Evolutionary conservation across 2,329 filamentous ascomycete genomes (phyloP).

Genomic region (Teratosphaeria pseudoeucalypti): DNA sequence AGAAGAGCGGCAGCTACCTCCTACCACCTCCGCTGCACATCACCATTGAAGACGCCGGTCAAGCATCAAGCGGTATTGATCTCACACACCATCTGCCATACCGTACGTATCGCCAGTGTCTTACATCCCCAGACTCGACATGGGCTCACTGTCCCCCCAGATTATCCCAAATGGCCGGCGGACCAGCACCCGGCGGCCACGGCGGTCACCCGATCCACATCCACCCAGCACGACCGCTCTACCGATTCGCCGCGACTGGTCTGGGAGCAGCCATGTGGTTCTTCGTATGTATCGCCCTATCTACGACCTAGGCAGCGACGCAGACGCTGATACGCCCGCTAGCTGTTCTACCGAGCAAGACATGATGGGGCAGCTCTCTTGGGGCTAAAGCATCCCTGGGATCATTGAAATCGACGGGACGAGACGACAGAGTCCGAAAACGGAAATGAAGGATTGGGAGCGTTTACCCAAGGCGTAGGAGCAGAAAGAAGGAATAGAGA

Average conservation of each 20-base stretch:
- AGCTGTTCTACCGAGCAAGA: slow-evolving; percentile 95
- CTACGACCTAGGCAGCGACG: neutral
- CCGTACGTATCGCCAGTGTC: neutral
- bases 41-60: neutral
- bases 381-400: slow-evolving; percentile 95
- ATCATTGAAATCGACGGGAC: slow-evolving; percentile 52
- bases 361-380: slow-evolving; percentile 86
- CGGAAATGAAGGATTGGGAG: neutral
- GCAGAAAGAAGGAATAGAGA: too few relatives aligned
- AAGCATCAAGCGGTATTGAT: neutral
- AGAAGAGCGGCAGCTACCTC: neutral
- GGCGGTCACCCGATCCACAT: slow-evolving; percentile 46
- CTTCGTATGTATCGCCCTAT: slow-evolving; percentile 49
- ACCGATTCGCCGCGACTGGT: slow-evolving; percentile 76
- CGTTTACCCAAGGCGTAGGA: too few relatives aligned
- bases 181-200: slow-evolving; percentile 25
- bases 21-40: neutral
- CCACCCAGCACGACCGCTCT: slow-evolving; percentile 56
- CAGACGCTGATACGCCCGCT: slow-evolving; percentile 3
- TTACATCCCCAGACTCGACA: neutral
- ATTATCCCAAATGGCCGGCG: slow-evolving; percentile 13
- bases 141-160: neutral
- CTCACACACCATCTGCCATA: neutral
- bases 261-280: slow-evolving; percentile 98
- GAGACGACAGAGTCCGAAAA: neutral